Base-by-base conservation (phyloP, 805 yeast genomes). In the Metschnikowia reukaufii region DNA sequence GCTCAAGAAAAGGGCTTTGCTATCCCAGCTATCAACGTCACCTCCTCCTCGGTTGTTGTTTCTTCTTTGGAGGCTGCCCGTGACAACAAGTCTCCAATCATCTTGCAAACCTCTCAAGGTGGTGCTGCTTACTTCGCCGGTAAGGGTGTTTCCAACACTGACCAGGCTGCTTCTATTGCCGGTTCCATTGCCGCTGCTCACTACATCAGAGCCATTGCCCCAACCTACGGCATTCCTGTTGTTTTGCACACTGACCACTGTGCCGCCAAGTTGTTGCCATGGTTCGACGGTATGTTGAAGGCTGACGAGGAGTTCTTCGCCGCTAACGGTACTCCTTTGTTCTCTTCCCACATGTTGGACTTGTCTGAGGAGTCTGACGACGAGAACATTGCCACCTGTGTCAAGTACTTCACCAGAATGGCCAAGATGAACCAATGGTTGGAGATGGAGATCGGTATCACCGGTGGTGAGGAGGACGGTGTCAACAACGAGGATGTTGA, bases 71-170 rank as follows among this genome's bases (percentile, higher is more conserved):
- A 73, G 65, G 72, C 77, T 54, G 77, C 77, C 48, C 71, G 77
- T 65, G 77, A 73, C 63, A 56, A 48, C 65, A 70, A 70, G 62
- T 86, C 96, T 54, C 99, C 99, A 77, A 90, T 94, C 76, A 88
- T 94, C 70, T 77, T 94, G 68, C 99, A 94, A 78, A 83, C 92
- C 61, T 92, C 98, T 52, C 90, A 94, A 74, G 99, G 99, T 79
- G 99, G 99, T 81, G 96, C 99, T 61, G 98, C 98, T 56, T 94
- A 83, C 88, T 94, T 94, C 71, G 99, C 99, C 57, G 99, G 99
- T 78, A 94, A 94, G 84, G 99, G 98, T 78, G 90, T 94, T 61
- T 79, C 81, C 71, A 94, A 94, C 87, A 79, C 79, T 64, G 85
- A 88, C 79, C 98, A 94, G 79, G 76, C 77, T 65, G 99, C 98